Conservation (phyloP, 2,329 filamentous ascomycete species). For the Lachnellula suecica region DNA sequence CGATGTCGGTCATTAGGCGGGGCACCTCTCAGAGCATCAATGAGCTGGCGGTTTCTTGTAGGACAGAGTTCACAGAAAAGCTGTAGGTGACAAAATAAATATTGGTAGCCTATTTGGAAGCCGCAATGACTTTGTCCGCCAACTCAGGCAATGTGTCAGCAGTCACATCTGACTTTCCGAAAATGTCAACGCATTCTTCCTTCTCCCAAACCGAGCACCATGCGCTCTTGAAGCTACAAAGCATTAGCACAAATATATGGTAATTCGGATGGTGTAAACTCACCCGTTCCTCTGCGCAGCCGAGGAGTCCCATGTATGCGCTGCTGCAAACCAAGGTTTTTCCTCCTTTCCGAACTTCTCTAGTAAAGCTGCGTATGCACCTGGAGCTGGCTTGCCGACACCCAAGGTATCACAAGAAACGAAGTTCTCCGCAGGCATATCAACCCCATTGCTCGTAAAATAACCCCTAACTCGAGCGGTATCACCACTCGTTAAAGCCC, state of each 20-base stretch:
- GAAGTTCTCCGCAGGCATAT: slow-evolving; percentile 50
- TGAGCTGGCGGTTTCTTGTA: no score
- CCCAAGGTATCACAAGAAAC: slow-evolving; percentile 48
- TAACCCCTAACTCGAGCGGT: slow-evolving; percentile 49
- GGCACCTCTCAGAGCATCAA: no score
- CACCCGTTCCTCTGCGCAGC: slow-evolving; percentile 40
- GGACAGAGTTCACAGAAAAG: no score
- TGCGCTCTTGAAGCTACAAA: slow-evolving; percentile 31
- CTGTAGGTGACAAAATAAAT: no score
- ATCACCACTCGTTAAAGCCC: slow-evolving; percentile 54
- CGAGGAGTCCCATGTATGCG: slow-evolving; percentile 59
- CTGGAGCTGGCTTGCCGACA: slow-evolving; percentile 49
- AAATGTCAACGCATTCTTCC: slow-evolving; percentile 47
- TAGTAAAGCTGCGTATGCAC: slow-evolving; percentile 44
- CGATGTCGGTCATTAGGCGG: no score
- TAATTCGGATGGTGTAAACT: no score
- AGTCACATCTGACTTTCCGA: slow-evolving; percentile 48
- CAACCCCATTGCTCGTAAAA: slow-evolving; percentile 46
- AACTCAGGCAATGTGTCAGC: slow-evolving; percentile 45
- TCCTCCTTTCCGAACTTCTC: slow-evolving; percentile 37
- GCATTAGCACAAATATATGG: background rate
- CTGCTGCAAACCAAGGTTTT: slow-evolving; percentile 56
- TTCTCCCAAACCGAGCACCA: slow-evolving; percentile 52
- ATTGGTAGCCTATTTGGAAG: no score
- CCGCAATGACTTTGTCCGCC: no score